Evolutionary conservation across 2,329 filamentous ascomycete species (phyloP).

Genomic region (Venturia asperata): DNA sequence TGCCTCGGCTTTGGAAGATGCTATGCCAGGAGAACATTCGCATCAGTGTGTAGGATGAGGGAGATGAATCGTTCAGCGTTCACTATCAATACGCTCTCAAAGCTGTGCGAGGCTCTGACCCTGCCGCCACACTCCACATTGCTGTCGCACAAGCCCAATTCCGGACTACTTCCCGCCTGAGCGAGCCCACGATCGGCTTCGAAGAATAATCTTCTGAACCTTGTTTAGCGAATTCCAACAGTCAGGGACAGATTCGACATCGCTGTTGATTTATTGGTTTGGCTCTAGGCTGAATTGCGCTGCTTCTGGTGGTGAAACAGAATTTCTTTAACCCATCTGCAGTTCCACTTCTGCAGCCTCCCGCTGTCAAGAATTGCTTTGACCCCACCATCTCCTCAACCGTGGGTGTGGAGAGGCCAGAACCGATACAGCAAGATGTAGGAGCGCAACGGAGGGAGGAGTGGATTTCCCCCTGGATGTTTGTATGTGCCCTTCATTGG

Average conservation of each 20-base stretch:
- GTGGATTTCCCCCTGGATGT: not conserved
- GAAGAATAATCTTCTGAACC: not conserved
- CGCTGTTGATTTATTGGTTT: not conserved
- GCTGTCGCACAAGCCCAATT: not conserved
- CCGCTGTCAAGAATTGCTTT: not conserved
- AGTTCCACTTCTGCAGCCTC: slow-evolving; percentile 2
- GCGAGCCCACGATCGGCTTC: not conserved
- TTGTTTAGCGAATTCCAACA: not conserved
- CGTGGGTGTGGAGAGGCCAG: not conserved
- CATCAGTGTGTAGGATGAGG: not conserved
- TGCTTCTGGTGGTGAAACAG: not conserved
- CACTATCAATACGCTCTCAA: not conserved
- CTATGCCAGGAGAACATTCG: not conserved
- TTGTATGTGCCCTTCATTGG: not conserved
- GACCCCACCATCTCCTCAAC: not conserved
- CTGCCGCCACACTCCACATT: not conserved
- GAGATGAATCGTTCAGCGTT: not conserved
- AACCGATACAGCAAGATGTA: not conserved
- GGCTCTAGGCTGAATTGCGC: not conserved
- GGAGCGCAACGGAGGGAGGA: not conserved
- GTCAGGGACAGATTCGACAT: not conserved
- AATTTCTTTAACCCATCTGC: not conserved
- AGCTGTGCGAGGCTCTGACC: slow-evolving; percentile 7
- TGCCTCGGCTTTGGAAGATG: not conserved
- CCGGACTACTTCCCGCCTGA: not conserved